phyloP scores from a whole-genome alignment of 2,329 filamentous ascomycete genomes.

The Colletotrichum godetiae region DNA sequence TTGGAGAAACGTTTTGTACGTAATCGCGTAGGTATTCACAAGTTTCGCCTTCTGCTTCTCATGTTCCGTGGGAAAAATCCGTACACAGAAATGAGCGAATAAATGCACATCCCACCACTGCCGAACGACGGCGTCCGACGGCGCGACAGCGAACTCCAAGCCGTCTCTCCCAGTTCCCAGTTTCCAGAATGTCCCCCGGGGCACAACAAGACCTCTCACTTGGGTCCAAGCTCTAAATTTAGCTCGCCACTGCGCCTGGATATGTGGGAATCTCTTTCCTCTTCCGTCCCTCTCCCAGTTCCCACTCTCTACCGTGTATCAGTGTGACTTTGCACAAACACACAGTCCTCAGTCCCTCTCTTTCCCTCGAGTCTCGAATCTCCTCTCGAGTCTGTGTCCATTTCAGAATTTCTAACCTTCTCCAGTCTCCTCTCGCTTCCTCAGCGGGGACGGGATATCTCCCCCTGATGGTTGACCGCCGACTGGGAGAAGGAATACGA shows the following conservation, averaged over 20 bases:
- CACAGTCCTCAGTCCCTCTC: too few species aligned
- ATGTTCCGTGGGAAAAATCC: too few species aligned
- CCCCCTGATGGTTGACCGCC: neutral
- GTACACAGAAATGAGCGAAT: neutral
- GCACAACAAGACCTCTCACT: too few species aligned
- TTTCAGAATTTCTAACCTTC: too few species aligned
- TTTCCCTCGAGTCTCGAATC: neutral
- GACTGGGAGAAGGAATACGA: slow-evolving; percentile 15
- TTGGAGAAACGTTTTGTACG: neutral
- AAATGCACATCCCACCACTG: neutral
- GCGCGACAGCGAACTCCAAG: neutral
- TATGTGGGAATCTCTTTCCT: neutral
- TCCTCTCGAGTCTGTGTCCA: too few species aligned
- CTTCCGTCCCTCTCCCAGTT: neutral
- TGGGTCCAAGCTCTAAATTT: slow-evolving; percentile 1
- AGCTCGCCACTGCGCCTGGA: slow-evolving; percentile 6
- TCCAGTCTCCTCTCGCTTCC: neutral
- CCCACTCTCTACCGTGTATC: neutral
- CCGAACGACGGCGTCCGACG: neutral
- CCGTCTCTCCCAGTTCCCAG: neutral
- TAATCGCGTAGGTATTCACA: neutral
- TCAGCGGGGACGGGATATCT: neutral
- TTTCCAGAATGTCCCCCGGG: neutral
- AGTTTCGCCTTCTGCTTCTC: too few species aligned
- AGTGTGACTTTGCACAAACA: neutral